A percentile compares a stretch with the other conserved stretches of the same genome.
These are phyloP conservation scores for Platanthera zijinensis DNA, from an alignment of 106 monocot genomes.

Conservation along the genomic window DNA sequence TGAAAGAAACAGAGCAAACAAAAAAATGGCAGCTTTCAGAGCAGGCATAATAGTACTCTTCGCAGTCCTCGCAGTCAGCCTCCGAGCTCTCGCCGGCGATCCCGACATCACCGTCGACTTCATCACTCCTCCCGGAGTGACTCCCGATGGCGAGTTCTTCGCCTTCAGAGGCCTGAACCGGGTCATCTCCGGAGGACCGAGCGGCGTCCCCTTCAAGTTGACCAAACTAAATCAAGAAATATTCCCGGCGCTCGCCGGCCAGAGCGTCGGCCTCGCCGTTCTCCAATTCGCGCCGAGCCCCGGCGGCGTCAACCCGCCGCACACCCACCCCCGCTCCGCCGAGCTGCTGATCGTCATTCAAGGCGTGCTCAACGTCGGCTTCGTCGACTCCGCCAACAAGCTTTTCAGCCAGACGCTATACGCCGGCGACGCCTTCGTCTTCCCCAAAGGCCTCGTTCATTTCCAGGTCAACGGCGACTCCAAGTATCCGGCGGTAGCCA, in stretches of 20 bases:
- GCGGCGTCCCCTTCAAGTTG: not conserved
- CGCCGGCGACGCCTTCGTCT: conserved; percentile 14
- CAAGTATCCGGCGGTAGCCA: conserved; percentile 4
- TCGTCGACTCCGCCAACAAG: conserved; percentile 15
- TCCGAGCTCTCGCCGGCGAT: conserved; percentile 3
- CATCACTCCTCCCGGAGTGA: not conserved
- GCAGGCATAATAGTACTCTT: not conserved
- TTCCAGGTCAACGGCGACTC: conserved; percentile 1
- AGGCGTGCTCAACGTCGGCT: conserved; percentile 13
- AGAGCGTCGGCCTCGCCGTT: conserved; percentile 15
- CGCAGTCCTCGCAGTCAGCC: not conserved
- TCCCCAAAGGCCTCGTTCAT: conserved; percentile 20
- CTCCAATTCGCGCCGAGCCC: not conserved
- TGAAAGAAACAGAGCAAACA: not conserved
- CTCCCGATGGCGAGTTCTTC: conserved; percentile 10
- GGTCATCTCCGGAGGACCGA: not conserved
- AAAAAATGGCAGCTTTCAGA: not conserved
- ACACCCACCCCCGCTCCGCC: conserved; percentile 16
- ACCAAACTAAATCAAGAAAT: not conserved
- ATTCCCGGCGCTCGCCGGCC: conserved; percentile 19
- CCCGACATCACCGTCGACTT: conserved; percentile 18
- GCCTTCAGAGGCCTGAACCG: conserved; percentile 10
- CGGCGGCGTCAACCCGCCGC: conserved; percentile 7
- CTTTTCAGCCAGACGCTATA: conserved; percentile 7
- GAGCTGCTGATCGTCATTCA: conserved; percentile 9